Evolutionary conservation across 495 filamentous ascomycete species (phyloP), one percentile per base, ranked within the genome.

Genomic region (Penicillium fimorum): DNA sequence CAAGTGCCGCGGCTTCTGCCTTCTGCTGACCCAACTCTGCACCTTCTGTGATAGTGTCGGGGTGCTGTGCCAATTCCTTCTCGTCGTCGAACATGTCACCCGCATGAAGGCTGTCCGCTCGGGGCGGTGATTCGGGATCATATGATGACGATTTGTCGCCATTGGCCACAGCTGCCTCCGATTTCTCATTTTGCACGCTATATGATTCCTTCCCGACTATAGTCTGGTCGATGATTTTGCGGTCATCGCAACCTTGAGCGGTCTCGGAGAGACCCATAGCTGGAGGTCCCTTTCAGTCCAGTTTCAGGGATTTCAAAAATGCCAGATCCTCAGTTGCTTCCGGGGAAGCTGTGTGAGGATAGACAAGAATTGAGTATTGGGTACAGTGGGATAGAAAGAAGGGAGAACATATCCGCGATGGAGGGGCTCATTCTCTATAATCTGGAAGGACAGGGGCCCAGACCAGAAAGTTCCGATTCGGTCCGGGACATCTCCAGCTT

Each of bases 1-100:
- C 71, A 20, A 76, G 58, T 15, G 76, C 75, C 3, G 73, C 70
- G 8, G 76, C 76, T 55, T 79, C 76, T 0, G 70, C 74, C 51
- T 75, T 76, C 48, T 76, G 71, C 8, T 74, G 60, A 47, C 76
- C 76, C 10, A 67, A 17, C 18, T 63, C 62, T 12, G 69, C 70
- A 40, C 65, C 57, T 6, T 63, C 38, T 1, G 67, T 73, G 7
- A 74, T 57, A 13, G 54, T 56, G 4, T 63, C 52, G 0, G 70
- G 64, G 45, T 71, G 59, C 3, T 40, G 40, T 12, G 53, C 32
- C 11, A 58, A 15, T 46, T 71, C 62, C 47, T 66, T 69, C n/a
- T 60, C 66, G 32, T 69, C 66, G 24, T 68, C 58, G 1, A 50
- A 37, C 12, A 62, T 24, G n/a, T 64, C 66, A 3, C 51, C 51